Conservation (phyloP, 768 basidiomycete species). For the Rhodotorula babjevae region DNA sequence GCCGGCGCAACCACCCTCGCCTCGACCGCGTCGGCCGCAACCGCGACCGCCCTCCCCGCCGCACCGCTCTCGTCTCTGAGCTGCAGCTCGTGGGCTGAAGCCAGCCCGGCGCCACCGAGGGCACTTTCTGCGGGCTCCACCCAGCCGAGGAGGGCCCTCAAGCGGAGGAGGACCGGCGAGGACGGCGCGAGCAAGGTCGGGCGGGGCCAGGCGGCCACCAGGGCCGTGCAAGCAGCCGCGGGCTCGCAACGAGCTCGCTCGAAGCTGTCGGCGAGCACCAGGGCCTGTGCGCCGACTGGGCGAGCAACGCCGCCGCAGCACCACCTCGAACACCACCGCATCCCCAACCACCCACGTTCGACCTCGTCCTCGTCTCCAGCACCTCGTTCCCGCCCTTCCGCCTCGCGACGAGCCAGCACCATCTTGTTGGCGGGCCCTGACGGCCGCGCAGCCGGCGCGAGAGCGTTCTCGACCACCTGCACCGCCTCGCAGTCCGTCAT, state of each 20-base stretch:
- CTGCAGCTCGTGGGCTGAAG: too few species aligned
- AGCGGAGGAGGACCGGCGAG: not conserved
- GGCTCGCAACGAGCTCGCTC: not conserved
- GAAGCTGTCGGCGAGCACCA: not conserved
- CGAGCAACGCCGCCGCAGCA: too few species aligned
- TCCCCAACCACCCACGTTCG: not conserved
- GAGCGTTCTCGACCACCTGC: not conserved
- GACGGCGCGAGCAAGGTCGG: not conserved
- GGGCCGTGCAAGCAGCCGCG: too few species aligned
- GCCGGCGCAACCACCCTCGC: not conserved
- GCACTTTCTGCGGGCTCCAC: not conserved
- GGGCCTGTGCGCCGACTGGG: too few species aligned
- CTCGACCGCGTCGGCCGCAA: not conserved
- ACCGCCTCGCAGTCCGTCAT: not conserved
- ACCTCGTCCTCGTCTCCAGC: not conserved
- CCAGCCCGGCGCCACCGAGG: too few species aligned
- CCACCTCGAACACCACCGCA: not conserved
- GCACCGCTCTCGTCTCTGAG: not conserved
- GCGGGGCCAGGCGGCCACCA: not conserved
- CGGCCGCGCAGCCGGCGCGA: not conserved
- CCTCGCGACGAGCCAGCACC: too few species aligned
- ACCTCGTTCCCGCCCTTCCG: too few species aligned
- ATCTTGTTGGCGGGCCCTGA: too few species aligned
- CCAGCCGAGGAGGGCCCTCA: not conserved
- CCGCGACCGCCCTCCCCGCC: not conserved